Evolutionary conservation across 2,329 filamentous ascomycete genomes (phyloP).

Genomic region (Colletotrichum siamense): DNA sequence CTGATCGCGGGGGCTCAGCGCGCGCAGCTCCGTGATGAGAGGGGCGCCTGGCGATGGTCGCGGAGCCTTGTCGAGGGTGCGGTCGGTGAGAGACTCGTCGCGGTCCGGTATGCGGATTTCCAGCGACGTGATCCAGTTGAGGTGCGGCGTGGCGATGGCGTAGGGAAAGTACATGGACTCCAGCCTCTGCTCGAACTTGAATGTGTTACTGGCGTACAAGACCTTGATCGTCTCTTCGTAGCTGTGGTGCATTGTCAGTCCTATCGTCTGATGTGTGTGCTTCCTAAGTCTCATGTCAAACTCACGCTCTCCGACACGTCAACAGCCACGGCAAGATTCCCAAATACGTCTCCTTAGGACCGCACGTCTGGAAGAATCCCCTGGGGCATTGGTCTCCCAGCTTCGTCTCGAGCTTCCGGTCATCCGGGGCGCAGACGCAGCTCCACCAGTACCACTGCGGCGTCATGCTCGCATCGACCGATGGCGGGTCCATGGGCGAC

Average conservation of each 20-base stretch:
- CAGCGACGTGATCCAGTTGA: slow-evolving; percentile 20
- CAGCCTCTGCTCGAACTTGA: slow-evolving; percentile 22
- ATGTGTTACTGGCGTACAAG: slow-evolving; percentile 21
- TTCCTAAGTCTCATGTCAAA: not conserved
- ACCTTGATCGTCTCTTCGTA: slow-evolving; percentile 23
- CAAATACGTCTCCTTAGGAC: slow-evolving; percentile 14
- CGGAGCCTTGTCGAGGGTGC: slow-evolving; percentile 8
- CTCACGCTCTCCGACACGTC: slow-evolving; percentile 22
- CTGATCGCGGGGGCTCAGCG: slow-evolving; percentile 1
- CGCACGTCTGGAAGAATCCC: slow-evolving; percentile 20
- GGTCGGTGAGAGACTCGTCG: slow-evolving; percentile 17
- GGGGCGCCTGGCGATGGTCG: not conserved
- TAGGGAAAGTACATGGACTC: slow-evolving; percentile 21
- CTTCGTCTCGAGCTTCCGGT: slow-evolving; percentile 14
- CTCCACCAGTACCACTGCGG: slow-evolving; percentile 25
- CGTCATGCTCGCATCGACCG: slow-evolving; percentile 4
- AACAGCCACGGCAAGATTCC: slow-evolving; percentile 18
- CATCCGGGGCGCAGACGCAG: slow-evolving; percentile 21
- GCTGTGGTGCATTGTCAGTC: slow-evolving; percentile 2
- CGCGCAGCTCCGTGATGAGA: not conserved
- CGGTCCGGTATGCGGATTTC: slow-evolving; percentile 21
- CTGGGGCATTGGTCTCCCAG: slow-evolving; percentile 18
- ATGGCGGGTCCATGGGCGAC: slow-evolving; percentile 19
- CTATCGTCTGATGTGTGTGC: not conserved
- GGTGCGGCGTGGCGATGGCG: not conserved